Evolutionary conservation across 2,329 filamentous ascomycete species (phyloP).

Genomic region (Plenodomus biglobosus): DNA sequence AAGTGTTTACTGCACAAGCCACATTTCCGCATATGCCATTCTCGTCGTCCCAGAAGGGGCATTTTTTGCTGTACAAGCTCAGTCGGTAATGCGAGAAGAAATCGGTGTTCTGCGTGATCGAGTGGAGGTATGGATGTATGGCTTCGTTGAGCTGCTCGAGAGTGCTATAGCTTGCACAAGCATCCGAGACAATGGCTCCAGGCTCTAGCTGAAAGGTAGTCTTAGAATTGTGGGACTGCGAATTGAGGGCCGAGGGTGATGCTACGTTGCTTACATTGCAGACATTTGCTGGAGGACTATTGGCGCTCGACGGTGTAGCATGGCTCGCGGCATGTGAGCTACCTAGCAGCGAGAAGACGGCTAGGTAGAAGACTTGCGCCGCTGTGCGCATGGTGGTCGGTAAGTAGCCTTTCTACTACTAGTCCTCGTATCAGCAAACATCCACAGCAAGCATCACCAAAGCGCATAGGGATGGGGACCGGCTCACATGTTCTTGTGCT

Average conservation of each 20-base stretch:
- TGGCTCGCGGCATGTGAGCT: conserved; percentile 48
- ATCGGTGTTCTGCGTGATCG: conserved; percentile 83
- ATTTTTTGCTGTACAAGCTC: conserved; percentile 91
- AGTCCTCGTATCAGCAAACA: conserved; percentile 40
- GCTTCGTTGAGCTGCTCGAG: conserved; percentile 81
- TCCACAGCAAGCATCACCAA: conserved; percentile 27
- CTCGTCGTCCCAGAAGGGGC: conserved; percentile 94
- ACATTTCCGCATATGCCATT: conserved; percentile 96
- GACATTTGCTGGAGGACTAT: conserved; percentile 49
- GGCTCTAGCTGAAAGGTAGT: conserved; percentile 72
- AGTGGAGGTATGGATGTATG: conserved; percentile 74
- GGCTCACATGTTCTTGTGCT: conserved; percentile 21
- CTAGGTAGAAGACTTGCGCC: conserved; percentile 61
- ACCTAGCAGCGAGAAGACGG: conserved; percentile 61
- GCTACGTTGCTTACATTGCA: conserved; percentile 56
- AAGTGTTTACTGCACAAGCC: conserved; percentile 90
- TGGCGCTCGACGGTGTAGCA: conserved; percentile 42
- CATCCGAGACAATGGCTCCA: conserved; percentile 85
- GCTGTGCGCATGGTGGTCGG: conserved; percentile 53
- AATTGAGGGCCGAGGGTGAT: conserved; percentile 17
- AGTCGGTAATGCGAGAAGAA: conserved; percentile 98
- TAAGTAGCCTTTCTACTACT: conserved; percentile 13
- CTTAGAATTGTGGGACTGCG: conserved; percentile 36
- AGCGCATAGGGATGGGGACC: conserved; percentile 11
- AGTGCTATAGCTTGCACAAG: conserved; percentile 89